phyloP scores from a whole-genome alignment of 352 stramenopile genomes.

The Phytophthora chlamydospora region DNA sequence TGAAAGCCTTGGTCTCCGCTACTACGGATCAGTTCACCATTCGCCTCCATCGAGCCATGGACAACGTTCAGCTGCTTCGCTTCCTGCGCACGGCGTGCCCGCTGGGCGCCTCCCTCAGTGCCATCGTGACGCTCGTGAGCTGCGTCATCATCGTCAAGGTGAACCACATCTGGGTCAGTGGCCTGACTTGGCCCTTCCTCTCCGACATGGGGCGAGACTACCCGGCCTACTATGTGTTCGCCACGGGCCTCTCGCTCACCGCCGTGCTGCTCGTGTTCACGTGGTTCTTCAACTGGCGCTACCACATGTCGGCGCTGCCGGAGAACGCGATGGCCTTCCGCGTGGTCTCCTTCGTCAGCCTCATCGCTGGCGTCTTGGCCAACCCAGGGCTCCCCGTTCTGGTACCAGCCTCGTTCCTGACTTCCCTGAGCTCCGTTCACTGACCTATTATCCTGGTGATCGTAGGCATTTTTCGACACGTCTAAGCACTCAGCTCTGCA shows the following conservation, averaged over 20 bases:
- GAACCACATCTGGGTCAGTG: constrained; percentile 57
- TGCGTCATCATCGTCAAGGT: constrained; percentile 66
- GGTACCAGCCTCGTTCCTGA: constrained; percentile 21
- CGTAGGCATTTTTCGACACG: constrained; percentile 60
- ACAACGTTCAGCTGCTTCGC: constrained; percentile 20
- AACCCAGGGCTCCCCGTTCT: constrained; percentile 58
- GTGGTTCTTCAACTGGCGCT: constrained; percentile 59
- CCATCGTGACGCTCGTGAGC: constrained; percentile 53
- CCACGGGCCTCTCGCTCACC: constrained; percentile 50
- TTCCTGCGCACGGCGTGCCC: constrained; percentile 41
- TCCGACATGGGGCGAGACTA: constrained; percentile 65
- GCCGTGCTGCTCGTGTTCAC: constrained; percentile 52
- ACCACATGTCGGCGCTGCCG: constrained; percentile 43
- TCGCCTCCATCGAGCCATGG: constrained; percentile 21
- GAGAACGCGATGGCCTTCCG: constrained; percentile 28
- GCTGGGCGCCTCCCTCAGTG: constrained; percentile 44
- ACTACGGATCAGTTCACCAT: constrained; percentile 12
- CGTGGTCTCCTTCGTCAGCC: constrained; percentile 31
- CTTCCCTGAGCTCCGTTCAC: background rate
- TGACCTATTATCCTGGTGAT: background rate
- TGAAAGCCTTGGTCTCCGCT: constrained; percentile 11
- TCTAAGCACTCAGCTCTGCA: constrained; percentile 50
- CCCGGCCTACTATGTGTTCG: constrained; percentile 70
- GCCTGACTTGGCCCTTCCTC: constrained; percentile 65
- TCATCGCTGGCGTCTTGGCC: constrained; percentile 43